Percentiles rank a stretch among this genome's conserved stretches.
Evolutionary conservation across 2,329 filamentous ascomycete species (phyloP).

Genomic region (Colletotrichum ledebouriae): DNA sequence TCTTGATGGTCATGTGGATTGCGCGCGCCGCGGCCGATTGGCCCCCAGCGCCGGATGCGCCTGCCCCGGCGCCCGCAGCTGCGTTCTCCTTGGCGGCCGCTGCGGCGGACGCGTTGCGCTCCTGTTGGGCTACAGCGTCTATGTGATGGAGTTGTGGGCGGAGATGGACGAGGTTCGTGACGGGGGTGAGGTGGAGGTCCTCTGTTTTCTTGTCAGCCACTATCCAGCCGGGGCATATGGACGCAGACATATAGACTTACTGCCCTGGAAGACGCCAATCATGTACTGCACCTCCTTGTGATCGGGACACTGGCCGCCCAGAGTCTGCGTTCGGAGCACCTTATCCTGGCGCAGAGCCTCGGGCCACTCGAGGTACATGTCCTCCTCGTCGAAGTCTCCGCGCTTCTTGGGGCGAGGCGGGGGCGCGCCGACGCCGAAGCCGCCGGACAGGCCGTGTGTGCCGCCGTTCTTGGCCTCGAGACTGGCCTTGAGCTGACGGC

Average conservation of each 20-base stretch:
- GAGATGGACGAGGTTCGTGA: slow-evolving; percentile 87
- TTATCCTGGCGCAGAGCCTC: slow-evolving; percentile 78
- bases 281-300: slow-evolving; percentile 85
- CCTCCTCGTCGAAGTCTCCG: slow-evolving; percentile 59
- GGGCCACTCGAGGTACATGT: slow-evolving; percentile 70
- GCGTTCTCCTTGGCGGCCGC: slow-evolving; percentile 53
- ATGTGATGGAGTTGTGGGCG: slow-evolving; percentile 94
- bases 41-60: slow-evolving; percentile 51
- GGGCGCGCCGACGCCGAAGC: slow-evolving; percentile 75
- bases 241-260: slow-evolving; percentile 62
- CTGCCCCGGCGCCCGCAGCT: slow-evolving; percentile 52
- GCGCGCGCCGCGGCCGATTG: slow-evolving; percentile 73
- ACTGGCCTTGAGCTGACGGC: slow-evolving; percentile 77
- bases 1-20: slow-evolving; percentile 90
- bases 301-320: slow-evolving; percentile 83
- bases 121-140: slow-evolving; percentile 84
- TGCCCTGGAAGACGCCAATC: slow-evolving; percentile 89
- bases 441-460: slow-evolving; percentile 78
- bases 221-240: not conserved
- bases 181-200: slow-evolving; percentile 87
- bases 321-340: slow-evolving; percentile 83
- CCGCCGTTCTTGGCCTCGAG: slow-evolving; percentile 72
- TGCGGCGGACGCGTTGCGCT: slow-evolving; percentile 62
- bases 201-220: slow-evolving; percentile 61
- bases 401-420: slow-evolving; percentile 49